phyloP scores from a whole-genome alignment of 2,329 filamentous ascomycete genomes.

The Diaporthe citrichinensis region DNA sequence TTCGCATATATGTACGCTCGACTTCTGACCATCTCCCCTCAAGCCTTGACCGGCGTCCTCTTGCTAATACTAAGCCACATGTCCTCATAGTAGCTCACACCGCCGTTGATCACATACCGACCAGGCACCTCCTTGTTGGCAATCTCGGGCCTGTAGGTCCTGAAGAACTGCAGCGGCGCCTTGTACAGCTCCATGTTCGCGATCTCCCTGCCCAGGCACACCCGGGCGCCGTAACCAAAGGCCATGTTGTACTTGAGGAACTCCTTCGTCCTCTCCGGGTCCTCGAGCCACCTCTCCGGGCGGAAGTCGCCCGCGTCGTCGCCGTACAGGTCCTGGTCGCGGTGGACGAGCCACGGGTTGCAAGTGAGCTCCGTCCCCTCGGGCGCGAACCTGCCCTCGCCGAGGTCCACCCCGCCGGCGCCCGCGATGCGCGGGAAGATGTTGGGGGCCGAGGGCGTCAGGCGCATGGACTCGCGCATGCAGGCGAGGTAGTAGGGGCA shows the following conservation, averaged over 20 bases:
- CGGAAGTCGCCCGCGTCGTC: conserved; percentile 60
- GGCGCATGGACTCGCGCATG: conserved; percentile 64
- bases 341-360: conserved; percentile 73
- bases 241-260: conserved; percentile 63
- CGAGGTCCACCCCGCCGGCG: conserved; percentile 49
- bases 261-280: conserved; percentile 52
- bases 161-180: conserved; percentile 57
- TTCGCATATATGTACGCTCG: conserved; percentile 36
- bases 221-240: conserved; percentile 67
- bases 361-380: conserved; percentile 41
- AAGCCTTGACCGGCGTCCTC: neutral
- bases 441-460: conserved; percentile 65
- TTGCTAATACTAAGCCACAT: conserved; percentile 54
- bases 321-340: conserved; percentile 70
- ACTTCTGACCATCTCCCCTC: neutral
- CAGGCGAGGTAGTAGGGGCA: conserved; percentile 65
- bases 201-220: conserved; percentile 66
- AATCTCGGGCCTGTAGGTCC: conserved; percentile 53
- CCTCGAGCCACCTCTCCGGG: conserved; percentile 64
- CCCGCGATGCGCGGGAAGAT: conserved; percentile 62
- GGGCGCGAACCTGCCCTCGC: conserved; percentile 39
- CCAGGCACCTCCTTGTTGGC: conserved; percentile 49
- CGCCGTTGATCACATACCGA: conserved; percentile 57
- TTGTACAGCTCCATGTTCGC: conserved; percentile 59
- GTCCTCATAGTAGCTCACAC: conserved; percentile 57